phyloP scores from a whole-genome alignment of 2,329 filamentous ascomycete species.

The Colletotrichum liaoningense region DNA sequence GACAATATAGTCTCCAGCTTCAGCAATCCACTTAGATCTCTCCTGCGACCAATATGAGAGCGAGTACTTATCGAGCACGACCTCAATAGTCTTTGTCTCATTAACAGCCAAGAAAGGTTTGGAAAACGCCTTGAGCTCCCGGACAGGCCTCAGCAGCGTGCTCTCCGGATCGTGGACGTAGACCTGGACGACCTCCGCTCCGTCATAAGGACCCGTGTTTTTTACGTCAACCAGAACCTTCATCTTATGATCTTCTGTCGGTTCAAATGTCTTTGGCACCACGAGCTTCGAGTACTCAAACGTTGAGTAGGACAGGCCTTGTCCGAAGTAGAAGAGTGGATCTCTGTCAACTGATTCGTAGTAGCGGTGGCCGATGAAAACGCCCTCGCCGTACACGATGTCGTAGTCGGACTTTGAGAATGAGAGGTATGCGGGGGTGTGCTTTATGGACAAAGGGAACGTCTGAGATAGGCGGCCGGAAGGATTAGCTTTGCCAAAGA shows the following conservation, averaged over 20 bases:
- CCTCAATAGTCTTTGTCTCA: slow-evolving; percentile 66
- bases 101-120: slow-evolving; percentile 73
- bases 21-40: slow-evolving; percentile 71
- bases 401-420: slow-evolving; percentile 77
- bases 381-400: slow-evolving; percentile 81
- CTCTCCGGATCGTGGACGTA: slow-evolving; percentile 59
- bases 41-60: slow-evolving; percentile 76
- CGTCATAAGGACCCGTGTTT: slow-evolving; percentile 24
- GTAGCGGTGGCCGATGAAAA: slow-evolving; percentile 85
- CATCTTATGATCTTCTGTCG: slow-evolving; percentile 54
- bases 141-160: slow-evolving; percentile 63
- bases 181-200: slow-evolving; percentile 61
- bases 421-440: slow-evolving; percentile 83
- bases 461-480: slow-evolving; percentile 80
- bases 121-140: slow-evolving; percentile 73
- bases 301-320: slow-evolving; percentile 81
- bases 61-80: slow-evolving; percentile 45
- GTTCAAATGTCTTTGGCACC: slow-evolving; percentile 49
- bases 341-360: slow-evolving; percentile 77
- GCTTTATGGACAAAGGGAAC: slow-evolving; percentile 75
- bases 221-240: slow-evolving; percentile 37
- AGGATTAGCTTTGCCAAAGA: slow-evolving; percentile 80
- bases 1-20: slow-evolving; percentile 73
- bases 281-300: slow-evolving; percentile 68
- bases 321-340: slow-evolving; percentile 81